Conservation (phyloP, 371 early-diverging fungal genomes). For the Cokeromyces recurvatus region DNA sequence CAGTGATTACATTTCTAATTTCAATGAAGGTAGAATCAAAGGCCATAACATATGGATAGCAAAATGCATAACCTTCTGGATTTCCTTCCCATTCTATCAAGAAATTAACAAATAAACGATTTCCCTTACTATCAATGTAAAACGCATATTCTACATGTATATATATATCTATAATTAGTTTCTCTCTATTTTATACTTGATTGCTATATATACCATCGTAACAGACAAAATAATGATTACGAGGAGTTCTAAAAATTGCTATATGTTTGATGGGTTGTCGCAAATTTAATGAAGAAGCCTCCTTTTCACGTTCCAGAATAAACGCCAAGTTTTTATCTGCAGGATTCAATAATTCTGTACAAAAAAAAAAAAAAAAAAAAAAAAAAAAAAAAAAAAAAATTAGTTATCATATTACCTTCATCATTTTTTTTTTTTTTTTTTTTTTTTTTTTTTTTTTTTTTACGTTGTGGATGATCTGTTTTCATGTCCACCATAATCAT, state of each 20-base stretch:
- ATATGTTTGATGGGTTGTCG: conserved; percentile 36
- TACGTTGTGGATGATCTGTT: conserved; percentile 43
- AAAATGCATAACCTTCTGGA: conserved; percentile 39
- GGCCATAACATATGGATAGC: conserved; percentile 40
- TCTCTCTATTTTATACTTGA: no score
- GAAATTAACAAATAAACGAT: conserved; percentile 32
- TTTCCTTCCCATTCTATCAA: conserved; percentile 45
- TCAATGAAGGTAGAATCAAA: conserved; percentile 45
- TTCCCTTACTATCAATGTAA: conserved; percentile 45
- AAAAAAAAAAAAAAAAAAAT: no score
- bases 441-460: no score
- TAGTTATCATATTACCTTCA: no score
- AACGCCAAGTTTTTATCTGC: conserved; percentile 30
- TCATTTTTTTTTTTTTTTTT: no score
- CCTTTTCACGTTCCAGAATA: conserved; percentile 38
- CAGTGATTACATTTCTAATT: conserved; percentile 38
- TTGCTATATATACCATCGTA: conserved; percentile 38
- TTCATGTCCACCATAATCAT: conserved; percentile 40
- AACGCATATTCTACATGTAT: conserved; percentile 38
- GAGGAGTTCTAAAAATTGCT: conserved; percentile 28
- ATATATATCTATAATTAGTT: no score
- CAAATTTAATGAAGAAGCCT: conserved; percentile 26
- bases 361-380: background rate
- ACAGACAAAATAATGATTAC: conserved; percentile 38
- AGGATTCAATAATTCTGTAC: conserved; percentile 36